phyloP scores from a whole-genome alignment of 129 eudicot genomes.

The Chrysanthemum seticuspe region DNA sequence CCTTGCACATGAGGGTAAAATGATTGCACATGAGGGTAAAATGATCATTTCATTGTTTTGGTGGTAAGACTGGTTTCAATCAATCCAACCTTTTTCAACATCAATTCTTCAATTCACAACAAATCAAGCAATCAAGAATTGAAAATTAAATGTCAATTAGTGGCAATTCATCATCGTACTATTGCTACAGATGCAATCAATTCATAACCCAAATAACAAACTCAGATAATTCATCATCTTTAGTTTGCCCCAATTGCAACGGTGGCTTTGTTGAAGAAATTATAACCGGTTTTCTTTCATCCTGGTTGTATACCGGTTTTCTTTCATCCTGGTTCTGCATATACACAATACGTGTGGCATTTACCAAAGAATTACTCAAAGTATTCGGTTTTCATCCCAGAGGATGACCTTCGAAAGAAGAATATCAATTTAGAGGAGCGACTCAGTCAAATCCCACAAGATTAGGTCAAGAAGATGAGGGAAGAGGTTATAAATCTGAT shows the following conservation, averaged over 20 bases:
- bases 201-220: conserved; percentile 42
- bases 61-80: too few species aligned
- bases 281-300: not conserved
- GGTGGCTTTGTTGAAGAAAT: conserved; percentile 72
- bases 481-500: conserved; percentile 49
- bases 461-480: conserved; percentile 48
- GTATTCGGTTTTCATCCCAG: conserved; percentile 60
- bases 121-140: not conserved
- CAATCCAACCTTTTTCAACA: too few species aligned
- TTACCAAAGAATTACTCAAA: conserved; percentile 45
- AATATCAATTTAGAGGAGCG: conserved; percentile 36
- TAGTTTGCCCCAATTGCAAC: conserved; percentile 73
- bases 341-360: conserved; percentile 52
- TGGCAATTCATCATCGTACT: conserved; percentile 40
- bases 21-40: too few species aligned
- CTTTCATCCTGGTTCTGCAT: conserved; percentile 56
- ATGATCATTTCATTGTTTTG: too few species aligned
- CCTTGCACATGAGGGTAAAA: too few species aligned
- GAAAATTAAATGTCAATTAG: conserved; percentile 39
- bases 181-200: conserved; percentile 86
- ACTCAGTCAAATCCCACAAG: conserved; percentile 29
- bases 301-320: conserved; percentile 64
- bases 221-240: not conserved
- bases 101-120: too few species aligned
- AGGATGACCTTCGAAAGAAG: conserved; percentile 31